Evolutionary conservation across 2,329 filamentous ascomycete species (phyloP).

Genomic region (Aspergillus aculeatus): DNA sequence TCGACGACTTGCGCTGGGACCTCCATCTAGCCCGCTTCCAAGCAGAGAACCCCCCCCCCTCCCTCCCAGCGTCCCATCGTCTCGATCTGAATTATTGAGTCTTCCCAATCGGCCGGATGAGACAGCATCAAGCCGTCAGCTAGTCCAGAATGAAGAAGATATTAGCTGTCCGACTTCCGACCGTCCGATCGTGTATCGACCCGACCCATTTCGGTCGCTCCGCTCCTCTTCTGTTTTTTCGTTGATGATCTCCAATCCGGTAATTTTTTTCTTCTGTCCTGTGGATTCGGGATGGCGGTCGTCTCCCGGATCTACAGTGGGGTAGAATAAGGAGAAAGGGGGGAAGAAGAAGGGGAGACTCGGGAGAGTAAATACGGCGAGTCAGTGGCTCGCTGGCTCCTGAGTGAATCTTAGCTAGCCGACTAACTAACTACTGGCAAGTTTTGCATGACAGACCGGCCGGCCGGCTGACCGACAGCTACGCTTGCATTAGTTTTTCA

Average conservation of each 20-base stretch:
- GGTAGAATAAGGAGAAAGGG: background rate
- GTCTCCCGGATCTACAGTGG: background rate
- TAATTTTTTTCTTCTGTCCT: background rate
- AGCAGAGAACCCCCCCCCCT: background rate
- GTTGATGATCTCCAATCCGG: background rate
- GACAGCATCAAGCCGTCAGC: slow-evolving; percentile 8
- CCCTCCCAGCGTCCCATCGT: background rate
- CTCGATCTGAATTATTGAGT: background rate
- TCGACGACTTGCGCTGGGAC: background rate
- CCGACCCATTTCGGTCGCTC: slow-evolving; percentile 6
- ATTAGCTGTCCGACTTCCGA: background rate
- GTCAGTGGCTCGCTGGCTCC: background rate
- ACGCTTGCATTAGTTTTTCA: background rate
- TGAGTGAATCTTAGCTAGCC: background rate
- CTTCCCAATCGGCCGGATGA: slow-evolving; percentile 17
- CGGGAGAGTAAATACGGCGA: background rate
- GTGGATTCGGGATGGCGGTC: background rate
- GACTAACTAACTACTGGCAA: background rate
- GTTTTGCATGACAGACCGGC: background rate
- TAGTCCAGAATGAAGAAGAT: background rate
- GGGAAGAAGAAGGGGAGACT: background rate
- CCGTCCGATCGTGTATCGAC: background rate
- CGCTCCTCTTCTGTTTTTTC: background rate
- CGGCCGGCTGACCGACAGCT: background rate
- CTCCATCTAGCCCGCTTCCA: background rate